phyloP scores from a whole-genome alignment of 2,329 filamentous ascomycete species.

The Bimuria novae-zelandiae region DNA sequence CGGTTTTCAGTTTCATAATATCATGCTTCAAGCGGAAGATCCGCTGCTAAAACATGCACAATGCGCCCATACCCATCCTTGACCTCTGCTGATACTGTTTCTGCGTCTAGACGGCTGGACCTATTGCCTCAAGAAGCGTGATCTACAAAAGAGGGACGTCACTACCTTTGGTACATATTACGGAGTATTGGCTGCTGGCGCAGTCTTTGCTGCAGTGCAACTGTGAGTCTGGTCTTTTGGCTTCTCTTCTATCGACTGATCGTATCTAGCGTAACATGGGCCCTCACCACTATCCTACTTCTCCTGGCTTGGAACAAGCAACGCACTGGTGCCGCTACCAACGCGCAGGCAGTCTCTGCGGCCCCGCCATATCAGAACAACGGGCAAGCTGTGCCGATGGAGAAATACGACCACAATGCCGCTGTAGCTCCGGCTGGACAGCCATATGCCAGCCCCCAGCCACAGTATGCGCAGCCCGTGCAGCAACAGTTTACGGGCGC shows the following conservation, averaged over 20 bases:
- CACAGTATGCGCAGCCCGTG: constrained; percentile 9
- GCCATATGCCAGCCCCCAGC: constrained; percentile 5
- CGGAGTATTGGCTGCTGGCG: constrained; percentile 28
- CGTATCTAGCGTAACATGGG: constrained; percentile 9
- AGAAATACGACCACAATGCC: constrained; percentile 13
- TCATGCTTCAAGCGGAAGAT: constrained; percentile 1
- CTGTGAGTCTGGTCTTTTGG: constrained; percentile 25
- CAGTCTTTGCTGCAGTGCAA: constrained; percentile 31
- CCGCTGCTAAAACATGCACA: background rate
- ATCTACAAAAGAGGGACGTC: constrained; percentile 14
- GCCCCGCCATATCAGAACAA: constrained; percentile 8
- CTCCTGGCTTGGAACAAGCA: constrained; percentile 13
- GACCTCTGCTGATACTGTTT: background rate
- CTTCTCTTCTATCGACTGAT: background rate
- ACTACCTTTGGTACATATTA: constrained; percentile 26
- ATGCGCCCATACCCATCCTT: background rate
- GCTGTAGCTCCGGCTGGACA: background rate
- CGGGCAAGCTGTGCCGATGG: constrained; percentile 10
- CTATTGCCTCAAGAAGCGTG: constrained; percentile 1
- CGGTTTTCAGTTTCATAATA: constrained; percentile 17
- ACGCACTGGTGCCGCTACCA: constrained; percentile 1
- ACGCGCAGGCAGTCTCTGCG: background rate
- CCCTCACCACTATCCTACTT: constrained; percentile 1
- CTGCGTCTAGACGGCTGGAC: background rate
- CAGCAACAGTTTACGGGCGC: constrained; percentile 5